A percentile compares a stretch with the other conserved stretches of the same genome.
phyloP scores from a whole-genome alignment of 768 basidiomycete species.

The Psilocybe azurescens region DNA sequence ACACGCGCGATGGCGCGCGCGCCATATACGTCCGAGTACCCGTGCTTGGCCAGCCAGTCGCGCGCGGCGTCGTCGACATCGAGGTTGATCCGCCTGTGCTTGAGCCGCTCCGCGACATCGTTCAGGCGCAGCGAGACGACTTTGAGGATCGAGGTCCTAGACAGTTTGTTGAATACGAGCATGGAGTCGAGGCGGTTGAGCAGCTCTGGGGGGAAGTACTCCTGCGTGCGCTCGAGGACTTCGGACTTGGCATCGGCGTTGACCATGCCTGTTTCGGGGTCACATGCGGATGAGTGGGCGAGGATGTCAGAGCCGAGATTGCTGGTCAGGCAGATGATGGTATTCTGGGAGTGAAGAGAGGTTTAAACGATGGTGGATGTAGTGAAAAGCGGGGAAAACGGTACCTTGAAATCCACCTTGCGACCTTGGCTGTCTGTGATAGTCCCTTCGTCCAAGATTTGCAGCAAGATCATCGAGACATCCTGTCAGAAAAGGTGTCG shows the following conservation, averaged over 20 bases:
- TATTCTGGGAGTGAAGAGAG: slow-evolving; percentile 56
- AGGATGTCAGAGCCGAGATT: slow-evolving; percentile 85
- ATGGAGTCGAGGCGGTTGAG: slow-evolving; percentile 89
- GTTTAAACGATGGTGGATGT: neutral
- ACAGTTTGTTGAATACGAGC: slow-evolving; percentile 91
- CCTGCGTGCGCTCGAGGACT: slow-evolving; percentile 76
- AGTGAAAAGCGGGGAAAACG: neutral
- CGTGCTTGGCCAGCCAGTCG: slow-evolving; percentile 74
- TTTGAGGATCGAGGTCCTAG: slow-evolving; percentile 70
- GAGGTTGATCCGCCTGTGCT: slow-evolving; percentile 67
- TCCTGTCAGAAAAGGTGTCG: slow-evolving; percentile 48
- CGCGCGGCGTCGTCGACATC: slow-evolving; percentile 68
- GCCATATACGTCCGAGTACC: slow-evolving; percentile 87
- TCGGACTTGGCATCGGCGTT: slow-evolving; percentile 63
- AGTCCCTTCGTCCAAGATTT: slow-evolving; percentile 89
- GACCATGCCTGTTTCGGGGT: slow-evolving; percentile 63
- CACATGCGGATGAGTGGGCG: slow-evolving; percentile 66
- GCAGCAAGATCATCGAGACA: slow-evolving; percentile 88
- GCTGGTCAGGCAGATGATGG: slow-evolving; percentile 89
- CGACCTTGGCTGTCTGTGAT: slow-evolving; percentile 92
- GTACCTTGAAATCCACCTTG: slow-evolving; percentile 88
- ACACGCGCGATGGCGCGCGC: slow-evolving; percentile 89
- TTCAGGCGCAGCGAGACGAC: slow-evolving; percentile 79
- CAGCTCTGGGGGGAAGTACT: slow-evolving; percentile 89
- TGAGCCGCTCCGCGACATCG: slow-evolving; percentile 74